phyloP scores from a whole-genome alignment of 805 yeast genomes.

The Candida coleopterorum region DNA sequence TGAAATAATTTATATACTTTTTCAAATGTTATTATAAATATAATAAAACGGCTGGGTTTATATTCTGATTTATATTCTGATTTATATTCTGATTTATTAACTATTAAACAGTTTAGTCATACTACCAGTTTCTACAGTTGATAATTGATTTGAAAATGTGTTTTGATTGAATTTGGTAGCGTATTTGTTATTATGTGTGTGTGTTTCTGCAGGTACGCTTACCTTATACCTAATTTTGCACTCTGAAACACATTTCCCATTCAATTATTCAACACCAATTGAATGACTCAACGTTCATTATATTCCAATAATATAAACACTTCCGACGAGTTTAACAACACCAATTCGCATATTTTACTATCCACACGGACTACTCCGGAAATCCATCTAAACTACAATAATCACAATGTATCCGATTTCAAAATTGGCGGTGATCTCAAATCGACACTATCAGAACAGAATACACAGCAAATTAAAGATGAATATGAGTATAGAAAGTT shows the following conservation, averaged over 20 bases:
- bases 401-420: not conserved
- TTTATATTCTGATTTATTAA: too few species aligned
- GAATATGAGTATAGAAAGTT: constrained; percentile 1
- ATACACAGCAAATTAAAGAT: constrained; percentile 1
- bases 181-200: too few species aligned
- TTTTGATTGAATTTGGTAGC: too few species aligned
- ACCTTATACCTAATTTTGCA: not conserved
- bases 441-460: not conserved
- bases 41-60: too few species aligned
- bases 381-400: not conserved
- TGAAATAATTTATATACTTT: too few species aligned
- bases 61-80: too few species aligned
- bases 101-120: too few species aligned
- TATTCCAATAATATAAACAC: not conserved
- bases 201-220: too few species aligned
- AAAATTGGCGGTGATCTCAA: not conserved
- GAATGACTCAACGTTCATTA: constrained; percentile 1
- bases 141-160: too few species aligned
- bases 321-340: not conserved
- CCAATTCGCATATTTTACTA: not conserved
- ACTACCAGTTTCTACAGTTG: too few species aligned
- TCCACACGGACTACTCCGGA: constrained; percentile 4
- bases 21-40: too few species aligned
- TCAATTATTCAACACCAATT: not conserved
- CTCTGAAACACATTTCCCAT: constrained; percentile 1